Evolutionary conservation across 2,329 filamentous ascomycete species (phyloP), one percentile per base, ranked within the genome.

Genomic region (Aspergillus sp.): DNA sequence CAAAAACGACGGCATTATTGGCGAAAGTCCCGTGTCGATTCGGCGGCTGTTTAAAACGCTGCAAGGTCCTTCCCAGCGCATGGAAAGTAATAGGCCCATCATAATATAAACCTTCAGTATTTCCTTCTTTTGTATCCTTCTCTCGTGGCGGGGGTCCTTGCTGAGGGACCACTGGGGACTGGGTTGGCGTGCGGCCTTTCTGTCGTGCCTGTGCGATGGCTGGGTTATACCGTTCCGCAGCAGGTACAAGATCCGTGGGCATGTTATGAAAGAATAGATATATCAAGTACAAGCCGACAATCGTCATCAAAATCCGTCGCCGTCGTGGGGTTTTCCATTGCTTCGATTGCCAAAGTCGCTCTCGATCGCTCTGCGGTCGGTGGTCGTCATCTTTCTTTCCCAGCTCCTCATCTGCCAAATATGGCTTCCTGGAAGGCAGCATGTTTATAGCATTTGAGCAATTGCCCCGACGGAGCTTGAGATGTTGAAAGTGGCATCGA

Each of bases 41-140:
- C 27, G 70, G 69, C 0, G 79, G 81, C 13, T 66, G 70, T 6
- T 72, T 62, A 35, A 85, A 79, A 9, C 71, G 74, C 34, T 82
- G 78, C 33, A 95, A 70, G 4, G 84, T 82, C 12, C 65, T 58
- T 1, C 78, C 79, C 34, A 96, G 75, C 8, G 78, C 66, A 53
- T 77, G 78, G 59, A 88, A 90, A 54, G 74, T 80, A 53, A 94
- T 75, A 2, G 78, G 78, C 1, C 88, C 90, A 49, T 83, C 79
- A 63, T 85, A 91, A 40, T 75, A 74, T 48, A 74, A 66, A 43
- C 63, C 47, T 26, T 57, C 50, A 38, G 47, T 46, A 45, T 61
- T 32, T 38, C 58, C 31, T 52, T 41, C 19, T 51, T 57, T 19
- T 19, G 19, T 27, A 42, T 50, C 7, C 3, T 45, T 37, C 5